phyloP scores from a whole-genome alignment of 148 eudicot genomes.

The Amaranthus hypochondriacus region DNA sequence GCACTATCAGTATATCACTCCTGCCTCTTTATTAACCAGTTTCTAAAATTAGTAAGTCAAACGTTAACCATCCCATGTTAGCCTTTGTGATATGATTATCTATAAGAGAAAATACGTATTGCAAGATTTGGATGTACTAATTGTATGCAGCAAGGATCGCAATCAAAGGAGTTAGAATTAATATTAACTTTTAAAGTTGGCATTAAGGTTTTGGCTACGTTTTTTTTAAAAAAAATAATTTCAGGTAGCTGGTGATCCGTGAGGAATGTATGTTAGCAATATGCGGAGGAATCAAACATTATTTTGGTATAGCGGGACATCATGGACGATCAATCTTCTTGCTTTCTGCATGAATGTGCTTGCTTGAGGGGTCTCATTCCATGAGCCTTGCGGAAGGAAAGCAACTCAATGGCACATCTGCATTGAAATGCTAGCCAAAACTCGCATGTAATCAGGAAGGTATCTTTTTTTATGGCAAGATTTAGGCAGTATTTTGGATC shows the following conservation, averaged over 20 bases:
- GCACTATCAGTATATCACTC: too few relatives aligned
- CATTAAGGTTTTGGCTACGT: too few relatives aligned
- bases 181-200: not conserved
- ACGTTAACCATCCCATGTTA: too few relatives aligned
- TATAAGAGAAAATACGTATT: too few relatives aligned
- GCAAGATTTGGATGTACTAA: too few relatives aligned
- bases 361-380: not conserved
- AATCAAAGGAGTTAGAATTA: not conserved
- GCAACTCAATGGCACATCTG: not conserved
- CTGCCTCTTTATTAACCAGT: too few relatives aligned
- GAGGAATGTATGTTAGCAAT: conserved; percentile 17
- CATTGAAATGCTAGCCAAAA: conserved; percentile 10
- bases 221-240: not conserved
- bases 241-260: conserved; percentile 21
- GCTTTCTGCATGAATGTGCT: conserved; percentile 11
- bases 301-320: not conserved
- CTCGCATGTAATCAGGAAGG: conserved; percentile 24
- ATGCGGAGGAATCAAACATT: conserved; percentile 5
- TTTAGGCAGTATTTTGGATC: conserved; percentile 12
- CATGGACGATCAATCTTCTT: not conserved
- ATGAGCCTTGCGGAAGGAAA: not conserved
- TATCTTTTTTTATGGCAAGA: conserved; percentile 23
- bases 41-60: too few relatives aligned
- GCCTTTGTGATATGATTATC: too few relatives aligned
- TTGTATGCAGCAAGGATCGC: not conserved